phyloP scores from a whole-genome alignment of 2,329 filamentous ascomycete genomes.

The Domatiomyces catenatus region DNA sequence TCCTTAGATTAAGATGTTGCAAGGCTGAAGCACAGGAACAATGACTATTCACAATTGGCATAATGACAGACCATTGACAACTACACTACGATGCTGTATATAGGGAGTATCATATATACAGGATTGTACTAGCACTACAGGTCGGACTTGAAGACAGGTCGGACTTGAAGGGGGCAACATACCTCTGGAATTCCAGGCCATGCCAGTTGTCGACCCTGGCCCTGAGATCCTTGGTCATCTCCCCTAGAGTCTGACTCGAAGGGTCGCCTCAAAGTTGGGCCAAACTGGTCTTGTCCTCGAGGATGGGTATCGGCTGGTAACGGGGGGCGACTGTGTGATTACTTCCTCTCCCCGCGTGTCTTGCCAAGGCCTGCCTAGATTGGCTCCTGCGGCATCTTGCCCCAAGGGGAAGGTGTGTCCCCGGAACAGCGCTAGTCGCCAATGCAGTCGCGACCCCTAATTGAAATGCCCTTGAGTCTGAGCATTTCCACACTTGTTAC shows the following conservation, averaged over 20 bases:
- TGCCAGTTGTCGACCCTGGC: slow-evolving; percentile 97
- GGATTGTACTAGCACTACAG: too few species aligned
- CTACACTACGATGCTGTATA: too few species aligned
- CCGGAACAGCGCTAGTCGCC: slow-evolving; percentile 3
- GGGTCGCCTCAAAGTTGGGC: not conserved
- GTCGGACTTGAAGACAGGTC: too few species aligned
- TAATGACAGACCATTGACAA: not conserved
- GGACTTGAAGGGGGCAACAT: not conserved
- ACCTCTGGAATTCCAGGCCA: slow-evolving; percentile 59
- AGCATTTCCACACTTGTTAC: not conserved
- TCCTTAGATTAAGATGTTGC: not conserved
- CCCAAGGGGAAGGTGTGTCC: slow-evolving; percentile 12
- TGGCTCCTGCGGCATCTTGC: not conserved
- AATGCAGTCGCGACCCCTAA: not conserved
- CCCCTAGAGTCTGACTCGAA: slow-evolving; percentile 68
- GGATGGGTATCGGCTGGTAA: too few species aligned
- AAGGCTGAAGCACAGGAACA: not conserved
- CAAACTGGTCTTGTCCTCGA: too few species aligned
- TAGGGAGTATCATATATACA: too few species aligned
- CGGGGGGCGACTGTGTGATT: too few species aligned
- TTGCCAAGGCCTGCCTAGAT: not conserved
- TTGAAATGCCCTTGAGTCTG: not conserved
- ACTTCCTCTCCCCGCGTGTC: too few species aligned
- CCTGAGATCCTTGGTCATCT: slow-evolving; percentile 72
- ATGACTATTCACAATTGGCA: not conserved